Evolutionary conservation across 2,329 filamentous ascomycete species (phyloP), one percentile per base, ranked within the genome.

Genomic region (Corynespora cassiicola): DNA sequence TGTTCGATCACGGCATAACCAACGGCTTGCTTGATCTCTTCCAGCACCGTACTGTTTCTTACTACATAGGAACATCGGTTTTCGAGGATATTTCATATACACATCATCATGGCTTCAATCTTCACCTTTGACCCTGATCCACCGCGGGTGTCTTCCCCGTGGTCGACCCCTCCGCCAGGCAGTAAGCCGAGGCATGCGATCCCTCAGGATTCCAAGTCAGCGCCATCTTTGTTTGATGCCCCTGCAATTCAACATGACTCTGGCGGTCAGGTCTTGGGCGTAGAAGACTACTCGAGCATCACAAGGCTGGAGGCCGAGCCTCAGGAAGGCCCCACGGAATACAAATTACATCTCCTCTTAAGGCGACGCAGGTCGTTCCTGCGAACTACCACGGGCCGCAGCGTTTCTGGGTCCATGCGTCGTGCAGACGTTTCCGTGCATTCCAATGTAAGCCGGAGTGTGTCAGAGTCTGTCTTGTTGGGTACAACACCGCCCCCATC

Each of bases 121-220:
- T 99, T 99, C 66, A 96, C 92, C 0, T 99, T 88, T 65, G 90
- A 96, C 47, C 85, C 89, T 2, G 87, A 96, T 51, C 89, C 90
- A 29, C 88, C 89, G 2, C 78, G 88, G 66, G 90, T 97, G 22
- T 86, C 88, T 10, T 97, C 92, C 12, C 94, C 94, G 11, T 99
- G 94, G 94, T 79, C 86, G 34, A 82, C 77, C 8, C 79, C 84
- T 65, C 72, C 57, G 3, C 41, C 46, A 41, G 59, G 44, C 29
- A 43, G 42, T 8, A 36, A 46, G 19, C 25, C 52, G 6, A 52
- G 45, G 15, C 39, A 47, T 27, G 27, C 52, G 10, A 47, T 44
- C 24, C 32, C 48, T 25, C 54, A 54, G 31, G 48, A 53, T 31
- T 44, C 52, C 22, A 46, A 45, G 22, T 43, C 44, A n/a, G 45